Conservation (phyloP, 257 asterid genomes). For the Solanum rostratum region DNA sequence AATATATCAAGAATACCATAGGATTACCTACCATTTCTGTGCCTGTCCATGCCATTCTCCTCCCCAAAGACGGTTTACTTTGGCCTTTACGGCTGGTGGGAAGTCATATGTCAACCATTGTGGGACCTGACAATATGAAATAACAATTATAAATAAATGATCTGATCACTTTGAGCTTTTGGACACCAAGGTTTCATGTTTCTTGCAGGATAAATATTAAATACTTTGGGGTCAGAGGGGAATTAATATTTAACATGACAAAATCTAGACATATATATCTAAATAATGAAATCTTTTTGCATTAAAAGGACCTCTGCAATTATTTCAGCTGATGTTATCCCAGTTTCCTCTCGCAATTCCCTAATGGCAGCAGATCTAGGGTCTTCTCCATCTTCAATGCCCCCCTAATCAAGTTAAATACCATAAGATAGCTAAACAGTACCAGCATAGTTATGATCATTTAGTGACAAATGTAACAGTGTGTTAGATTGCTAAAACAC, state of each 20-base stretch:
- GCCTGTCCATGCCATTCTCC: slow-evolving; percentile 99
- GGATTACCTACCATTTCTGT: slow-evolving; percentile 69
- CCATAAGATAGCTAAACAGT: background rate
- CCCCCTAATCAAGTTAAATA: slow-evolving; percentile 42
- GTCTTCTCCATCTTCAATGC: slow-evolving; percentile 94
- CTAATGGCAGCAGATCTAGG: slow-evolving; percentile 87
- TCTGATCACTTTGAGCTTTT: background rate
- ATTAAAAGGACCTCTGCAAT: slow-evolving; percentile 61
- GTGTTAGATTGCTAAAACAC: background rate
- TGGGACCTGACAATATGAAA: slow-evolving; percentile 52
- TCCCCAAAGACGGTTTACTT: slow-evolving; percentile 95
- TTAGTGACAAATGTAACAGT: background rate
- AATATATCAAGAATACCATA: background rate
- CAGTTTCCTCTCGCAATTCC: slow-evolving; percentile 93
- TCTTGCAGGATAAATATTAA: background rate
- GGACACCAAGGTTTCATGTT: background rate
- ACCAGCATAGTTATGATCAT: background rate
- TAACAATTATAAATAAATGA: background rate
- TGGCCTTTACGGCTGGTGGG: slow-evolving; percentile 94
- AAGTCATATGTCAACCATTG: slow-evolving; percentile 90
- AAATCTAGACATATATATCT: background rate
- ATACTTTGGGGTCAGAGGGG: background rate
- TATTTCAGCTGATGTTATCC: slow-evolving; percentile 78
- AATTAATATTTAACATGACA: background rate
- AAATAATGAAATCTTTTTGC: background rate